Base-by-base conservation (phyloP, 1,139 yeast species). In the Suhomyces taliae region DNA sequence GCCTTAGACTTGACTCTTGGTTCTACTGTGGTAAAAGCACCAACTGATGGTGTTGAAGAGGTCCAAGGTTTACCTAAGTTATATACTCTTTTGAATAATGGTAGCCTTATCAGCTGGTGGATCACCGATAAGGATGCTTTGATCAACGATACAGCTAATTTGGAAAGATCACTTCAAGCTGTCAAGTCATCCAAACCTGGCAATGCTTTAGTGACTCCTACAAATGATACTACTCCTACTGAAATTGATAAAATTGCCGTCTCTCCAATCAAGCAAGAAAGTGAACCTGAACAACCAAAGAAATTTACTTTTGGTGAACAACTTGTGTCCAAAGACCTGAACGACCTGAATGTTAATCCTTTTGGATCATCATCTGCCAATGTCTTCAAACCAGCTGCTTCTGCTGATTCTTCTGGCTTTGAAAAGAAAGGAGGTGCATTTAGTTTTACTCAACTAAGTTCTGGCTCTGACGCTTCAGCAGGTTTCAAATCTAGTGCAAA, bases 71-170 rank as follows among this genome's bases (percentile, higher is more conserved):
- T 87, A 49, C 96, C 96, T 0, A 72, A 85, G 39, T 49, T 87
- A 8, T 79, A 85, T 71, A 70, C 79, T 4, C 65, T 87, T 47
- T 83, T 85, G 41, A 77, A 83, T 55, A 78, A 79, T 47, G 96
- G 95, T 31, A 68, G 65, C 19, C 61, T 88, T 31, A 64, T 81
- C 40, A 74, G 79, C 3, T 87, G 93, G 89, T 79, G 87, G 68
- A 59, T 88, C 2, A 82, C 81, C 59, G 80, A 82, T 51, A 67
- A 76, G 12, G 55, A 64, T 3, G 83, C 78, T 2, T 65, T 83
- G 12, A 72, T 75, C 43, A 53, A 66, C 5, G 52, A 55, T 9
- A 45, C 52, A 4, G 59, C 64, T 2, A 58, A 61, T 29, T 62
- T 72, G 41, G 44, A 56, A 6, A 51, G 55, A 4, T 62, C 67